Percentiles rank a stretch among this genome's conserved stretches.
Evolutionary conservation across 2,329 filamentous ascomycete genomes (phyloP).

Genomic region (Botrytis hyacinthi): DNA sequence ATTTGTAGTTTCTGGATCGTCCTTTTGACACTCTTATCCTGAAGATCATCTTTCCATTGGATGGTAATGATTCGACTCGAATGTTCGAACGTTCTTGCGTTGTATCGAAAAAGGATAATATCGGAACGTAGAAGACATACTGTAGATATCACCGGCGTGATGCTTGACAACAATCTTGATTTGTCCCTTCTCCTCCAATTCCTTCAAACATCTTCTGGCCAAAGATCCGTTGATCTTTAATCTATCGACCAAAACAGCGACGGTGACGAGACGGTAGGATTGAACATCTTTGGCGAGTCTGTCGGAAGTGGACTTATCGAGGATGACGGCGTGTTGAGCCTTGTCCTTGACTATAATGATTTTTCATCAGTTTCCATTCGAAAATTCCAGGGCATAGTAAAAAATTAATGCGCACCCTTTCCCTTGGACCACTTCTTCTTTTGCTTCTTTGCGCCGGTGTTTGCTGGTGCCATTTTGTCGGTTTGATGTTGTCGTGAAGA

Average conservation of each 20-base stretch:
- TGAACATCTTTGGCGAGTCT: constrained; percentile 99
- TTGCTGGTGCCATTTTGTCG: constrained; percentile 46
- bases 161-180: constrained; percentile 98
- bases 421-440: constrained; percentile 69
- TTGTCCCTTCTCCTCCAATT: constrained; percentile 96
- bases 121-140: constrained; percentile 46
- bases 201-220: constrained; percentile 81
- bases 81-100: background rate
- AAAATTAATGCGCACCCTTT: constrained; percentile 48
- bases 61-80: background rate
- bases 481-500: constrained; percentile 23
- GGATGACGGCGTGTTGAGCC: constrained; percentile 98
- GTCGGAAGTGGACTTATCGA: constrained; percentile 96
- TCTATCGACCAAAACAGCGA: constrained; percentile 97
- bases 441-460: constrained; percentile 72
- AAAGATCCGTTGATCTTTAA: constrained; percentile 99
- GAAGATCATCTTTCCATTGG: too few relatives aligned
- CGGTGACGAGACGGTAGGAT: constrained; percentile 98
- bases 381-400: background rate
- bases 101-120: background rate
- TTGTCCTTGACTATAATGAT: constrained; percentile 92
- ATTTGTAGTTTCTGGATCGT: background rate
- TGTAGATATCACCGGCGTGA: constrained; percentile 99
- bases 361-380: constrained; percentile 12
- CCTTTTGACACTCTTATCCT: background rate